Evolutionary conservation across 805 yeast genomes (phyloP).

Genomic region (Grigorovia transvaalensis): DNA sequence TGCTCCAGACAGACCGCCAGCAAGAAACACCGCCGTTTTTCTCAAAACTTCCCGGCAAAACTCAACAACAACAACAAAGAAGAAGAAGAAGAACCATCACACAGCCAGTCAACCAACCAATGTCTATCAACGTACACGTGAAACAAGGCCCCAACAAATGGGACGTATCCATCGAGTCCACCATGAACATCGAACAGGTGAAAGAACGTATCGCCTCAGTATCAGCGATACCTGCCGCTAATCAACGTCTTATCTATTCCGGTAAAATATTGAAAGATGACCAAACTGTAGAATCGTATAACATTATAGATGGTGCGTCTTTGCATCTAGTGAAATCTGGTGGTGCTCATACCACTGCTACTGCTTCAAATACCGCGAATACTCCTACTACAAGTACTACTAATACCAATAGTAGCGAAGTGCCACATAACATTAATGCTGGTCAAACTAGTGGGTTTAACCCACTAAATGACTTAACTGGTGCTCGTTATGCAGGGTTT

Average conservation of each 20-base stretch:
- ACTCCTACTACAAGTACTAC: slow-evolving; percentile 15
- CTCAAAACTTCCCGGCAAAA: no score
- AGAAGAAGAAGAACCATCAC: no score
- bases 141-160: slow-evolving; percentile 70
- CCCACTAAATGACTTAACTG: slow-evolving; percentile 84
- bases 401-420: slow-evolving; percentile 7
- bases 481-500: slow-evolving; percentile 92
- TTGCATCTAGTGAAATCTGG: slow-evolving; percentile 85
- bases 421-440: slow-evolving; percentile 71
- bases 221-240: slow-evolving; percentile 59
- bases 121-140: slow-evolving; percentile 13
- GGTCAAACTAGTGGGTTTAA: slow-evolving; percentile 78
- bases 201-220: slow-evolving; percentile 53
- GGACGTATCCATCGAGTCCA: slow-evolving; percentile 45
- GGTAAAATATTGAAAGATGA: slow-evolving; percentile 87
- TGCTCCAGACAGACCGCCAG: no score
- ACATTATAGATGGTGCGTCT: slow-evolving; percentile 77
- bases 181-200: slow-evolving; percentile 53
- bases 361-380: slow-evolving; percentile 21
- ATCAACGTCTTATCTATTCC: slow-evolving; percentile 83
- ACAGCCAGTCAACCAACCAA: no score
- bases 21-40: no score
- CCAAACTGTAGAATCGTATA: slow-evolving; percentile 64
- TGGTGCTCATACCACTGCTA: slow-evolving; percentile 19
- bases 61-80: no score